These are phyloP conservation scores for Saccharomycopsis oosterbeekiorum DNA, from an alignment of 805 yeast genomes.

Conservation along the genomic window DNA sequence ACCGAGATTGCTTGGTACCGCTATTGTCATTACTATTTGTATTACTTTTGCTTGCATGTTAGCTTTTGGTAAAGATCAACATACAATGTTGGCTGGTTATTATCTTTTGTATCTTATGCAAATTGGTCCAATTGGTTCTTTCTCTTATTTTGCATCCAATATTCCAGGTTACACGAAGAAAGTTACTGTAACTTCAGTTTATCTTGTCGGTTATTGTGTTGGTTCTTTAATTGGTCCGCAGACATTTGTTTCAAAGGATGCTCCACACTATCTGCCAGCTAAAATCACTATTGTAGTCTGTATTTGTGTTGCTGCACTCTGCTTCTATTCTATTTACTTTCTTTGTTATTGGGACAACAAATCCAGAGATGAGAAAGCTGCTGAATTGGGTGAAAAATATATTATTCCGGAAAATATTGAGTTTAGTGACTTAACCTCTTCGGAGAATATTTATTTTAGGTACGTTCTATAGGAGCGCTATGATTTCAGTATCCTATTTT, in stretches of 20 bases:
- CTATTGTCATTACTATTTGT: slow-evolving; percentile 5
- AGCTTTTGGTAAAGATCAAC: slow-evolving; percentile 30
- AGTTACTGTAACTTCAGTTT: slow-evolving; percentile 37
- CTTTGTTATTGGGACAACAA: slow-evolving; percentile 30
- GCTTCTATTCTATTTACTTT: slow-evolving; percentile 24
- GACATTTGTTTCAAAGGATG: slow-evolving; percentile 39
- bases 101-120: slow-evolving; percentile 30
- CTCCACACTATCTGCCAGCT: slow-evolving; percentile 35
- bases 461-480: slow-evolving; percentile 21
- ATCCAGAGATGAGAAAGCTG: slow-evolving; percentile 26
- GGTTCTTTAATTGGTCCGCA: slow-evolving; percentile 71
- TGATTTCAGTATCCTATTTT: too few relatives aligned
- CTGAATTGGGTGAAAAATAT: slow-evolving; percentile 20
- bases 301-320: slow-evolving; percentile 23
- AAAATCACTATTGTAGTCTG: slow-evolving; percentile 33
- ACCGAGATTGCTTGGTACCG: neutral
- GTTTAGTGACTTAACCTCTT: slow-evolving; percentile 44
- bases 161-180: slow-evolving; percentile 73
- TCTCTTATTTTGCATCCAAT: slow-evolving; percentile 34
- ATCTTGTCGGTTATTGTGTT: slow-evolving; percentile 54
- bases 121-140: slow-evolving; percentile 28
- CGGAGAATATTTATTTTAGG: slow-evolving; percentile 44
- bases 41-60: slow-evolving; percentile 31
- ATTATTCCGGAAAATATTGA: slow-evolving; percentile 31
- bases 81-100: slow-evolving; percentile 27